phyloP scores from a whole-genome alignment of 176 grass and related monocot species.

The Bromus sterilis region DNA sequence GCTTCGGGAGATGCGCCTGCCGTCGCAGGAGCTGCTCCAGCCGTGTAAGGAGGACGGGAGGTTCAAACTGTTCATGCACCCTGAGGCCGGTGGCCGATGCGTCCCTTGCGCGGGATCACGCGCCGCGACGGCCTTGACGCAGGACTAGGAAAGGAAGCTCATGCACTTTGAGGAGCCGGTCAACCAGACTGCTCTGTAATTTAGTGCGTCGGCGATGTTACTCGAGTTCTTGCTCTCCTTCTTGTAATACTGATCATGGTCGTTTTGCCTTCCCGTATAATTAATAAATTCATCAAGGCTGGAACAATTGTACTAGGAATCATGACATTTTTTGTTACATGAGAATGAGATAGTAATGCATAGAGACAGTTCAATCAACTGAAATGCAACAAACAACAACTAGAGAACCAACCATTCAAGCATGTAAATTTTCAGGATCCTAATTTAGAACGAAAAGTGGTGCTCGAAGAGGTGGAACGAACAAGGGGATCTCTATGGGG shows the following conservation, averaged over 20 bases:
- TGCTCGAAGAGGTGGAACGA: no score
- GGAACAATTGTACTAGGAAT: no score
- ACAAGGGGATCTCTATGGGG: no score
- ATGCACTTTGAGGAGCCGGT: not conserved
- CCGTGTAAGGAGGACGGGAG: slow-evolving; percentile 54
- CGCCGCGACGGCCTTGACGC: not conserved
- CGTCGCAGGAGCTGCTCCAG: slow-evolving; percentile 54
- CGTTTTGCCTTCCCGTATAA: not conserved
- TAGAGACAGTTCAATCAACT: no score
- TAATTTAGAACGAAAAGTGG: no score
- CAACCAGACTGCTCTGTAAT: not conserved
- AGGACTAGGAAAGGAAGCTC: not conserved
- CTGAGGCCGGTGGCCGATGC: slow-evolving; percentile 12
- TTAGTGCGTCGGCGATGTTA: not conserved
- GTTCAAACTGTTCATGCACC: slow-evolving; percentile 54
- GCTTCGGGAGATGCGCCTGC: slow-evolving; percentile 61
- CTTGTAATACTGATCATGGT: not conserved
- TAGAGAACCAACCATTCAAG: no score
- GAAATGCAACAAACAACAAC: no score
- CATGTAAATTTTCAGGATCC: no score
- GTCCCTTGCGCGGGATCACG: not conserved
- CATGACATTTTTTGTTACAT: no score
- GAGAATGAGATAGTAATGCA: no score
- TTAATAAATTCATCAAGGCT: not conserved
- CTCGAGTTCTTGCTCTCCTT: not conserved